These are phyloP conservation scores for Brettanomyces sp. DNA, from an alignment of 805 yeast genomes.

Conservation along the genomic window DNA sequence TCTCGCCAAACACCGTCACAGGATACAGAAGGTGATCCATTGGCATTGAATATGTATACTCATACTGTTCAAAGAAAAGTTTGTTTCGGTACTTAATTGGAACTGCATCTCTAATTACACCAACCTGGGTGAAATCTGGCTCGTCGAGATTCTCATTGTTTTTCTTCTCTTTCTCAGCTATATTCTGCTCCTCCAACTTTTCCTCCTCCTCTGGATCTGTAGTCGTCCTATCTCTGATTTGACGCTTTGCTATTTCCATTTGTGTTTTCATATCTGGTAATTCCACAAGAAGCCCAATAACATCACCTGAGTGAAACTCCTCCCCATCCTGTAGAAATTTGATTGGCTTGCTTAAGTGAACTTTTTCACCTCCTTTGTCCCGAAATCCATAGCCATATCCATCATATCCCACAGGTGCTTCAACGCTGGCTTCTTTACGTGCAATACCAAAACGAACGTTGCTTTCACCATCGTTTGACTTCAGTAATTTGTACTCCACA, in stretches of 20 bases:
- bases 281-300: conserved; percentile 65
- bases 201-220: conserved; percentile 10
- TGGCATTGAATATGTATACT: conserved; percentile 57
- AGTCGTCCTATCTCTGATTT: conserved; percentile 22
- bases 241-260: conserved; percentile 28
- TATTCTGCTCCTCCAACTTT: not conserved
- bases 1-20: conserved; percentile 61
- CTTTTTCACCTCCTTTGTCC: conserved; percentile 64
- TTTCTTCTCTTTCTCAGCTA: not conserved
- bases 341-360: conserved; percentile 65
- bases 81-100: conserved; percentile 77
- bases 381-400: conserved; percentile 89
- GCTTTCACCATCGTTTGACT: conserved; percentile 17
- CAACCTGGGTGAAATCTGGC: conserved; percentile 16
- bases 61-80: conserved; percentile 76
- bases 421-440: conserved; percentile 78
- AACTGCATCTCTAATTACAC: conserved; percentile 69
- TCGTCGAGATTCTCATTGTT: not conserved
- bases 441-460: conserved; percentile 77
- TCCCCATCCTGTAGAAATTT: conserved; percentile 42
- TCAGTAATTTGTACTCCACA: conserved; percentile 58
- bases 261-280: conserved; percentile 51
- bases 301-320: conserved; percentile 62
- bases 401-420: conserved; percentile 94
- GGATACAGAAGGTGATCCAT: conserved; percentile 73